These are phyloP conservation scores for Phytopythium mirpurense DNA, from an alignment of 352 stramenopile species.

Conservation along the genomic window DNA sequence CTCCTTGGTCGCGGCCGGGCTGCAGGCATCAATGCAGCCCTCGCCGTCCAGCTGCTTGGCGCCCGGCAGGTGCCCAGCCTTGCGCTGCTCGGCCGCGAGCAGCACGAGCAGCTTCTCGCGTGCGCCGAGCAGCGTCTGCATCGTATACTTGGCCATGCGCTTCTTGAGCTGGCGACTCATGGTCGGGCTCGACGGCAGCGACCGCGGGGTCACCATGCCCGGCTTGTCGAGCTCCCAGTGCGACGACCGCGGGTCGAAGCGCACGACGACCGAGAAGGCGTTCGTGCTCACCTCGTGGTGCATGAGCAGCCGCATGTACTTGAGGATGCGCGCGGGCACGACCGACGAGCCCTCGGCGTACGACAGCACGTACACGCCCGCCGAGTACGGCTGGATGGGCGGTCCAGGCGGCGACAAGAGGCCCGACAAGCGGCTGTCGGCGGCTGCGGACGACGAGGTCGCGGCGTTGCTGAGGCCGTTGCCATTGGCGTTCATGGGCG, in stretches of 20 bases:
- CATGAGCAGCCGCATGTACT: constrained; percentile 86
- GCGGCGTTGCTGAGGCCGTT: neutral
- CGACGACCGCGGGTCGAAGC: constrained; percentile 59
- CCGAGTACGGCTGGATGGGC: constrained; percentile 9
- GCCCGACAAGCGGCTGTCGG: constrained; percentile 9
- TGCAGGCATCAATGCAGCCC: too few relatives aligned
- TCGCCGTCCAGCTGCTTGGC: neutral
- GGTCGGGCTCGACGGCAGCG: constrained; percentile 63
- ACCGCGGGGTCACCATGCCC: constrained; percentile 76
- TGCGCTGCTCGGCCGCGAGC: constrained; percentile 25
- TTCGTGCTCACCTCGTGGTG: constrained; percentile 83
- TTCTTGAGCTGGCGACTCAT: constrained; percentile 67
- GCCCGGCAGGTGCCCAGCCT: constrained; percentile 9
- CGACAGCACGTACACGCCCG: constrained; percentile 67
- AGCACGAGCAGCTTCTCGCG: constrained; percentile 56
- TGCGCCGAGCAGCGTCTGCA: constrained; percentile 54
- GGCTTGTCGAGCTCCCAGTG: constrained; percentile 74
- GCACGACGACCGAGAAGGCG: constrained; percentile 76
- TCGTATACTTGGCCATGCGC: constrained; percentile 76
- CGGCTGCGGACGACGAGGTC: neutral
- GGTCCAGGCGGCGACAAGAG: constrained; percentile 9
- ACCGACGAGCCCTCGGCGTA: constrained; percentile 71
- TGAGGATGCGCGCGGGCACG: constrained; percentile 71
- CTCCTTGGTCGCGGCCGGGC: neutral
- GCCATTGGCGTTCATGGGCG: constrained; percentile 8